Base-by-base conservation (phyloP, 2,329 filamentous ascomycete species). In the Emydomyces testavorans region DNA sequence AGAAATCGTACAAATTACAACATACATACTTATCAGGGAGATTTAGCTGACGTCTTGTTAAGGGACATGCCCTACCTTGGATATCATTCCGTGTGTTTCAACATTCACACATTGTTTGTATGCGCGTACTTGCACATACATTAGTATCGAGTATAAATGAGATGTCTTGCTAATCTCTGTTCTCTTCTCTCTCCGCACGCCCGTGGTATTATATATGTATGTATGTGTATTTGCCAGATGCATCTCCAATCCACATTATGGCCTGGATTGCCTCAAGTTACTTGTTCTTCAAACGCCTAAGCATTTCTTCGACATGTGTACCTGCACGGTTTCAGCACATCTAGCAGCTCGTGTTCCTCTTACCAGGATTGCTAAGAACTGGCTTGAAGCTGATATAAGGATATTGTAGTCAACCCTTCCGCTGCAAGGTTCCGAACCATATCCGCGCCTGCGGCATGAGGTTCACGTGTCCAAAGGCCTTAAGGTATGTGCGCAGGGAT, bases 331-430 rank as follows among this genome's bases (percentile, higher is more conserved):
- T 63, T 36, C 60, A 62, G 36, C 58, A 60, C 3, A 57, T 37
- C 15, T 52, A 42, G 1, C 56, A 57, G 1, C 54, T 53, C n/a
- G 48, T 50, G 24, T 62, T 63, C 68, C 32, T 32, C 7, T 35
- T 35, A 18, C 32, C 32, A 13, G 6, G 5, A 16, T 8, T 35
- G 15, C 15, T 35, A 15, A 35, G 18, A 4, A 13, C n/a, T 35
- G 15, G 32, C 4, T 16, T 6, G 32, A 52, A 46, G 53, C 65
- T 38, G 52, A 68, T 64, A 56, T 71, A 67, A 11, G 62, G 66
- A 47, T 66, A 65, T 11, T 71, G 64, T 57, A 1, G 40, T 52
- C 15, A 71, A 44, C 1, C 65, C 63, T 1, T 66, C 66, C 42
- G 49, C 54, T 18, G 57, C 60, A 3, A 71, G 58, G 38, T 61